Evolutionary conservation across 306 rosid species (phyloP).

Genomic region (Glycine soja): DNA sequence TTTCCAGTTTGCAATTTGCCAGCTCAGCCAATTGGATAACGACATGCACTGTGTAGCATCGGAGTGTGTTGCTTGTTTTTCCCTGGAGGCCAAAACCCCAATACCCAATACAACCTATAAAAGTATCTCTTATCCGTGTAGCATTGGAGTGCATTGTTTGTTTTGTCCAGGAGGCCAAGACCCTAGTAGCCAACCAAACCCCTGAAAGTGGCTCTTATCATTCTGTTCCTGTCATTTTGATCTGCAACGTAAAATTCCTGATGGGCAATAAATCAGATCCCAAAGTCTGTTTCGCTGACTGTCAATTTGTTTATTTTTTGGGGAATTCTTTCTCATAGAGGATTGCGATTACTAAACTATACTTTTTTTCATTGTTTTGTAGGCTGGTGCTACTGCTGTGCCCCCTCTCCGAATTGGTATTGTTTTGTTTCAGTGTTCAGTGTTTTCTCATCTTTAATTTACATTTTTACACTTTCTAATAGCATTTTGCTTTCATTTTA

Average conservation of each 20-base stretch:
- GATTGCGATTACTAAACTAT: neutral
- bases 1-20: neutral
- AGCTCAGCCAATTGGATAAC: neutral
- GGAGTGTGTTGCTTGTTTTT: neutral
- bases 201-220: neutral
- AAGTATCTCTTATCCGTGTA: neutral
- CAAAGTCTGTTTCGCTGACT: neutral
- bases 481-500: neutral
- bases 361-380: constrained; percentile 3
- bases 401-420: neutral
- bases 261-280: neutral
- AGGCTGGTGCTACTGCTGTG: neutral
- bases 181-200: neutral
- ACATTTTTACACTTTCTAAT: neutral
- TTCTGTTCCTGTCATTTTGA: neutral
- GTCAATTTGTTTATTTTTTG: neutral
- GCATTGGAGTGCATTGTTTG: neutral
- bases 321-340: neutral
- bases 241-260: neutral
- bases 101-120: neutral
- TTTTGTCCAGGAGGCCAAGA: neutral
- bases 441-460: neutral
- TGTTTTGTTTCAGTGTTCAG: neutral
- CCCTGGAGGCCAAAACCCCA: neutral
- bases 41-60: neutral